A percentile compares a stretch with the other conserved stretches of the same genome.
These are phyloP conservation scores for Mollisia scopiformis DNA, from an alignment of 2,329 filamentous ascomycete genomes.

Conservation along the genomic window DNA sequence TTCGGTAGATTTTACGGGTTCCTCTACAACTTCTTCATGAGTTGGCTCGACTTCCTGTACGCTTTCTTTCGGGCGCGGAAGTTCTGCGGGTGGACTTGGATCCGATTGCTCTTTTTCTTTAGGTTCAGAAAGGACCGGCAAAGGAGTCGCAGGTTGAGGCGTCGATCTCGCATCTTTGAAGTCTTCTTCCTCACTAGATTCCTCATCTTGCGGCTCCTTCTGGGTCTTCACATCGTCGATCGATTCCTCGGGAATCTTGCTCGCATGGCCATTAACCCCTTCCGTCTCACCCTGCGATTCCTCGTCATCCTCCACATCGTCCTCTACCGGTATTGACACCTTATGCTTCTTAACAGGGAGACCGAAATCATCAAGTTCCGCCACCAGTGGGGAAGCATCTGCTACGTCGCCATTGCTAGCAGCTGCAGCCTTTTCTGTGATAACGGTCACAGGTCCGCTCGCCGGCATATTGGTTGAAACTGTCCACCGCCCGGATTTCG, in stretches of 20 bases:
- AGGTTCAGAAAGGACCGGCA: conserved; percentile 20
- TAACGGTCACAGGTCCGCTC: conserved; percentile 26
- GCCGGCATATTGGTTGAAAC: conserved; percentile 35
- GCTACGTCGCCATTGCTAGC: conserved; percentile 23
- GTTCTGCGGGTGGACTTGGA: conserved; percentile 1
- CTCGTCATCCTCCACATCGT: conserved; percentile 21
- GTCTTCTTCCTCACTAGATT: conserved; percentile 43
- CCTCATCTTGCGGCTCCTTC: conserved; percentile 22
- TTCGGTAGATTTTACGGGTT: conserved; percentile 9
- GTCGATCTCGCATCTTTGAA: conserved; percentile 43
- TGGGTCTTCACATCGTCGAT: conserved; percentile 16
- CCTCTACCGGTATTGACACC: conserved; percentile 34
- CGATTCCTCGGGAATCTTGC: conserved; percentile 6
- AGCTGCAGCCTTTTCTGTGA: conserved; percentile 24
- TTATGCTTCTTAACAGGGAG: conserved; percentile 61
- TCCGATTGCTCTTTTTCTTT: conserved; percentile 2
- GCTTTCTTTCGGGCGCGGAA: conserved; percentile 5
- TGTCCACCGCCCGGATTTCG: conserved; percentile 22
- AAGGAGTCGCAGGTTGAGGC: conserved; percentile 25
- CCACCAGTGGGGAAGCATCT: conserved; percentile 14
- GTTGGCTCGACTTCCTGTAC: conserved; percentile 13
- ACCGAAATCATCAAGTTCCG: conserved; percentile 71
- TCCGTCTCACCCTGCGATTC: background rate
- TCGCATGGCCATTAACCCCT: conserved; percentile 18
- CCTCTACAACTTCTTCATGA: conserved; percentile 7